phyloP scores from a whole-genome alignment of 305 asterid species.

The Monarda citriodora region DNA sequence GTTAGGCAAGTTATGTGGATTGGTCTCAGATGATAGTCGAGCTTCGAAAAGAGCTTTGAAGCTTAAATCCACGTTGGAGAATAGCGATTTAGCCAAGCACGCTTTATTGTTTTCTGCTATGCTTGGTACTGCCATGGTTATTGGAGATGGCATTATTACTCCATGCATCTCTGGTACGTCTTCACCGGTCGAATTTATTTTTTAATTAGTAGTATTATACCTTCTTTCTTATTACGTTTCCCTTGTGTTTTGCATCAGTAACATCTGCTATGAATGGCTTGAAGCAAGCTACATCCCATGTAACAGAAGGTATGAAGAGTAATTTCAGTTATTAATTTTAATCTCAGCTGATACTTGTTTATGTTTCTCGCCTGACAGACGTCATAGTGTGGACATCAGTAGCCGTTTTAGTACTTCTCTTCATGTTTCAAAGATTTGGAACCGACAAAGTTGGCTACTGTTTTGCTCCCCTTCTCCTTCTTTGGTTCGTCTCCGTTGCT shows the following conservation, averaged over 20 bases:
- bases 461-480: conserved; percentile 58
- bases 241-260: background rate
- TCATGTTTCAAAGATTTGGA: conserved; percentile 58
- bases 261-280: conserved; percentile 63
- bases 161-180: conserved; percentile 70
- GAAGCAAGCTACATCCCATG: conserved; percentile 37
- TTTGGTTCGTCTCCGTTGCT: conserved; percentile 56
- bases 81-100: conserved; percentile 39
- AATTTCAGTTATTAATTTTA: too few species aligned
- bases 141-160: conserved; percentile 81
- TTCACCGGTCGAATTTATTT: too few species aligned
- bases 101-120: conserved; percentile 52
- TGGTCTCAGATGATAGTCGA: too few species aligned
- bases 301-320: too few species aligned
- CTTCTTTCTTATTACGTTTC: too few species aligned
- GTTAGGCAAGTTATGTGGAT: too few species aligned
- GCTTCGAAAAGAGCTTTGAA: too few species aligned
- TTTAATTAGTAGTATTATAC: too few species aligned
- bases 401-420: conserved; percentile 33
- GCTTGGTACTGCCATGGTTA: conserved; percentile 85
- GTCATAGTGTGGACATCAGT: conserved; percentile 46
- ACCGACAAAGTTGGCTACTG: conserved; percentile 73
- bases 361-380: conserved; percentile 17
- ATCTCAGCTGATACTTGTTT: too few species aligned
- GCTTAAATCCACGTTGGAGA: too few species aligned